These are phyloP conservation scores for Posidonia oceanica DNA, from an alignment of 116 monocot species.

Conservation along the genomic window DNA sequence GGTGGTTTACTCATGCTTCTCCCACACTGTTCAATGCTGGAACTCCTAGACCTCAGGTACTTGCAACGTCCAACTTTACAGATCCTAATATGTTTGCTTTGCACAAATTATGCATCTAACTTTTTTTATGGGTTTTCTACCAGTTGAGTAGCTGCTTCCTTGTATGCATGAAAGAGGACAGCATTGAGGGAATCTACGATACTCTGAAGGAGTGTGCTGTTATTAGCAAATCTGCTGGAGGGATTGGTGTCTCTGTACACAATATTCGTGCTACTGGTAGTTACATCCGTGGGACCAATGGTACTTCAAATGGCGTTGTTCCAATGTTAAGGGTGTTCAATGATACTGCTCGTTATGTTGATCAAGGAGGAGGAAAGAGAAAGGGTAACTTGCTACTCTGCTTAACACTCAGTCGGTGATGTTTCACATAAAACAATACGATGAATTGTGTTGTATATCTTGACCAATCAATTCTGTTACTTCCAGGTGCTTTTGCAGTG, in stretches of 20 bases:
- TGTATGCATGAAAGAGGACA: conserved; percentile 94
- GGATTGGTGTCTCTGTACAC: conserved; percentile 96
- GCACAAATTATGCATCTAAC: too few species aligned
- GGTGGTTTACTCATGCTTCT: conserved; percentile 98
- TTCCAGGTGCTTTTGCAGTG: conserved; percentile 92
- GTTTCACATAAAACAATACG: neutral
- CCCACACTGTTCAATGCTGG: conserved; percentile 96
- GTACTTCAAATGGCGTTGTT: conserved; percentile 93
- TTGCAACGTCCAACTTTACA: conserved; percentile 1
- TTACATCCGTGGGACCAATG: conserved; percentile 95
- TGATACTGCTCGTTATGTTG: conserved; percentile 98
- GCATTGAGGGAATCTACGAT: conserved; percentile 98
- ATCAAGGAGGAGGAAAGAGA: conserved; percentile 98
- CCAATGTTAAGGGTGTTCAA: conserved; percentile 97
- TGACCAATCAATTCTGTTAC: neutral
- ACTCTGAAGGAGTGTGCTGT: conserved; percentile 95
- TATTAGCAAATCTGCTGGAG: conserved; percentile 96
- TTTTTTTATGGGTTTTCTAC: neutral
- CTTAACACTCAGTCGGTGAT: too few species aligned
- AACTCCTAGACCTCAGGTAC: conserved; percentile 82
- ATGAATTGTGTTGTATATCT: neutral
- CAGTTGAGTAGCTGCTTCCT: conserved; percentile 96
- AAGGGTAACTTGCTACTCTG: conserved; percentile 40
- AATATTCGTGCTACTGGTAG: conserved; percentile 90
- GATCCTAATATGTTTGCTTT: neutral